Conservation (phyloP, 306 rosid species). For the Cicer arietinum region DNA sequence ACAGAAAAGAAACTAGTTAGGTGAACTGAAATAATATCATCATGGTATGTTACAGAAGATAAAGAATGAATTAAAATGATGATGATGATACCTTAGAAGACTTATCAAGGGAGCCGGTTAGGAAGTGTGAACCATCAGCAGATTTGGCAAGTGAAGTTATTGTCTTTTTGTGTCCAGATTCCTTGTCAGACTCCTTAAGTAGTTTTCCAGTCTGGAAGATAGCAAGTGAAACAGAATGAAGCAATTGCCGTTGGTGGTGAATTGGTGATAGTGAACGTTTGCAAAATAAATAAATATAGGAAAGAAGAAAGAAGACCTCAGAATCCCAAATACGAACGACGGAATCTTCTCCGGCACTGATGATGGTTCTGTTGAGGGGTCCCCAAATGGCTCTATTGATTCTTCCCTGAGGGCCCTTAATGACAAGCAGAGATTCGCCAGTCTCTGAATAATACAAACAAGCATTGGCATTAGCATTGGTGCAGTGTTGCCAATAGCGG, state of each 20-base stretch:
- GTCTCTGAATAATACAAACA: constrained; percentile 55
- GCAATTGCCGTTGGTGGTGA: neutral
- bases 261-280: neutral
- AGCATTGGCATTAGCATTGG: neutral
- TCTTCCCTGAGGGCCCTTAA: constrained; percentile 93
- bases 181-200: constrained; percentile 76
- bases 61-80: neutral
- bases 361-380: constrained; percentile 75
- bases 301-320: constrained; percentile 52
- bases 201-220: constrained; percentile 77
- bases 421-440: constrained; percentile 68
- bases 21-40: neutral
- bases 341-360: constrained; percentile 93
- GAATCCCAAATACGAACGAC: constrained; percentile 89
- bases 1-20: neutral
- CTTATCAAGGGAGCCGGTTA: constrained; percentile 88
- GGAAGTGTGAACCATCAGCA: constrained; percentile 79
- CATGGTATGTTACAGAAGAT: neutral
- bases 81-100: constrained; percentile 71
- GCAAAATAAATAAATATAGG: neutral
- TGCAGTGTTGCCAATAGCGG: too few species aligned
- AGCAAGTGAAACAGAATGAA: constrained; percentile 1
- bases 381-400: constrained; percentile 97
- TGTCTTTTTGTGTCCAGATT: constrained; percentile 75
- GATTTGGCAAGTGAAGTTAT: constrained; percentile 77